These are phyloP conservation scores for Magnusiomyces fungicola DNA, from an alignment of 1,139 yeast genomes.

Conservation along the genomic window DNA sequence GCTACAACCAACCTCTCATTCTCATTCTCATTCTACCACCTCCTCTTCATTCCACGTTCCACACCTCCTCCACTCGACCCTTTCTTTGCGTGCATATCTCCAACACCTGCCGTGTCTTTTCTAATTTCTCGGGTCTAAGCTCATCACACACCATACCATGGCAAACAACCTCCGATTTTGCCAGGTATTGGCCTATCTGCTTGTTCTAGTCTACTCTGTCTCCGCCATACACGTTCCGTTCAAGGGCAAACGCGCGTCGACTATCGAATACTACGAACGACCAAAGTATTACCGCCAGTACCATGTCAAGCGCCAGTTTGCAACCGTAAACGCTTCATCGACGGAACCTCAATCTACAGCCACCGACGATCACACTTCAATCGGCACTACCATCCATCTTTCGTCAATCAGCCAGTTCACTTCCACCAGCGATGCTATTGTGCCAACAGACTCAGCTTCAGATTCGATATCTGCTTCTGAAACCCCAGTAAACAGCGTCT, in stretches of 20 bases:
- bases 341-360: background rate
- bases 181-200: constrained; percentile 5
- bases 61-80: no score
- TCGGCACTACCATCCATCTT: background rate
- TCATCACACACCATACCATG: constrained; percentile 3
- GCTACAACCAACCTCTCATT: no score
- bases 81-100: no score
- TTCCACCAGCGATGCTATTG: background rate
- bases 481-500: no score
- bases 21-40: no score
- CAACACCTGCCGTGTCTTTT: no score
- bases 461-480: background rate
- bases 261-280: background rate
- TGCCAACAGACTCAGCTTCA: background rate
- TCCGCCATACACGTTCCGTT: constrained; percentile 6
- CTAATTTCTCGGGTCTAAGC: no score
- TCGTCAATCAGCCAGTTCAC: background rate
- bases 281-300: background rate
- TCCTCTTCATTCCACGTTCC: no score
- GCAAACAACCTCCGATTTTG: constrained; percentile 1
- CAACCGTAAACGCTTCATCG: constrained; percentile 9
- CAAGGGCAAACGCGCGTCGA: background rate
- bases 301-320: constrained; percentile 6
- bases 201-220: constrained; percentile 4
- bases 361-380: background rate